These are phyloP conservation scores for Otatea glauca DNA, from an alignment of 176 grass and related monocot species.

Conservation along the genomic window DNA sequence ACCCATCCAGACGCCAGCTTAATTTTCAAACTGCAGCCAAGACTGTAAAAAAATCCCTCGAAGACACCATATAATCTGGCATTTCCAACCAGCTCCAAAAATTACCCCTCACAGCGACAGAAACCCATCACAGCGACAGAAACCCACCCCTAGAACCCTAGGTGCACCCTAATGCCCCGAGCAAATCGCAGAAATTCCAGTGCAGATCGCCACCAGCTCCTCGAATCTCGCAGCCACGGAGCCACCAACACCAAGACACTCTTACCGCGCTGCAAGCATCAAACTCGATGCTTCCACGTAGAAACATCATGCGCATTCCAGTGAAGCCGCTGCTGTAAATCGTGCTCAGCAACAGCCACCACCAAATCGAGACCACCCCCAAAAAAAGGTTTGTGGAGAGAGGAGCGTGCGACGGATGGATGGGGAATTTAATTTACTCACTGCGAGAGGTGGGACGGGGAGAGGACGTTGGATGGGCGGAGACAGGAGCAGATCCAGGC, in stretches of 20 bases:
- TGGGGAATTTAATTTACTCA: constrained; percentile 13
- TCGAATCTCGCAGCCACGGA: constrained; percentile 6
- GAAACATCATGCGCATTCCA: not conserved
- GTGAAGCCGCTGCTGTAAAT: not conserved
- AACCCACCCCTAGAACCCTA: not conserved
- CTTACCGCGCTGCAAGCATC: not conserved
- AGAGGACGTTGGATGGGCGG: constrained; percentile 95
- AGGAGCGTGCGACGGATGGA: not conserved
- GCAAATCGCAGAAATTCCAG: constrained; percentile 4
- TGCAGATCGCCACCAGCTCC: not conserved
- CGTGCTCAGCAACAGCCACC: not conserved
- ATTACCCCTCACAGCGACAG: not conserved
- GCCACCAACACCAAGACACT: not conserved
- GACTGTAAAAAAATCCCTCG: not conserved
- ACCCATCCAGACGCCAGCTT: not conserved
- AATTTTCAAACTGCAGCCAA: not conserved
- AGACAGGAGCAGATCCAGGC: constrained; percentile 99
- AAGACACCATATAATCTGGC: not conserved
- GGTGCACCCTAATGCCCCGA: not conserved
- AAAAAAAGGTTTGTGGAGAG: not conserved
- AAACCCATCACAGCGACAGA: not conserved
- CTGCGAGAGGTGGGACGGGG: constrained; percentile 79
- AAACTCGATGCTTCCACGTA: not conserved
- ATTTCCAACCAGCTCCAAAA: not conserved
- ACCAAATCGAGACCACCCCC: constrained; percentile 8